Percentiles rank a stretch among this genome's conserved stretches.
phyloP scores from a whole-genome alignment of 768 basidiomycete genomes.

The Strobilomyces echinocephalus region DNA sequence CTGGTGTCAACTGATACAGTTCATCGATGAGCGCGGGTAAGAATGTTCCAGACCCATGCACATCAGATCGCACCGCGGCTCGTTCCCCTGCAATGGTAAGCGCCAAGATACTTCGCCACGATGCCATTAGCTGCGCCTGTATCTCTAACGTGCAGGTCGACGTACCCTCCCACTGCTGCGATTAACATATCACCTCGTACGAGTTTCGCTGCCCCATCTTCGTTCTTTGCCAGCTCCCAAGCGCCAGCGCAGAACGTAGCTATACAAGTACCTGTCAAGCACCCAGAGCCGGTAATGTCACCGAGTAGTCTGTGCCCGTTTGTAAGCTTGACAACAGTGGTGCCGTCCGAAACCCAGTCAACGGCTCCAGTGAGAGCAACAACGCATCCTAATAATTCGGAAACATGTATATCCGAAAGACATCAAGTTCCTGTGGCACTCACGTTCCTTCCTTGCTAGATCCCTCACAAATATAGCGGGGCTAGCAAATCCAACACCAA shows the following conservation, averaged over 20 bases:
- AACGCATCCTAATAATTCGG: conserved; percentile 55
- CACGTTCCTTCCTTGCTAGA: conserved; percentile 73
- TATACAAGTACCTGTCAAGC: conserved; percentile 72
- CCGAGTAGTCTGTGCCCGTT: conserved; percentile 77
- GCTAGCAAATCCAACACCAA: conserved; percentile 72
- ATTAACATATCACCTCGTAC: conserved; percentile 75
- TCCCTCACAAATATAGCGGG: conserved; percentile 63
- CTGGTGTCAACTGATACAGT: conserved; percentile 42
- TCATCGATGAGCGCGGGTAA: conserved; percentile 63
- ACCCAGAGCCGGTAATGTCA: conserved; percentile 86
- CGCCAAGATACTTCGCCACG: conserved; percentile 41
- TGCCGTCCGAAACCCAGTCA: conserved; percentile 86
- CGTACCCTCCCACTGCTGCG: conserved; percentile 74
- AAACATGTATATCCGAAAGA: background rate
- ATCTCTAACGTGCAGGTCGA: background rate
- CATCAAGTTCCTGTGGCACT: conserved; percentile 22
- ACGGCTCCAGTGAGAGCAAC: conserved; percentile 73
- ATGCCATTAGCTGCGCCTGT: background rate
- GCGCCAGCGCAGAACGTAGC: conserved; percentile 79
- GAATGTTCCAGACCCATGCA: conserved; percentile 62
- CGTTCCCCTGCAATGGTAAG: conserved; percentile 58
- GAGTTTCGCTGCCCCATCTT: conserved; percentile 37
- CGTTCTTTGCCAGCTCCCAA: conserved; percentile 32
- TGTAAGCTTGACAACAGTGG: conserved; percentile 54
- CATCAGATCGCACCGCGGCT: conserved; percentile 48